These are phyloP conservation scores for Ganoderma sp. DNA, from an alignment of 1,284 basidiomycete genomes.

Conservation along the genomic window DNA sequence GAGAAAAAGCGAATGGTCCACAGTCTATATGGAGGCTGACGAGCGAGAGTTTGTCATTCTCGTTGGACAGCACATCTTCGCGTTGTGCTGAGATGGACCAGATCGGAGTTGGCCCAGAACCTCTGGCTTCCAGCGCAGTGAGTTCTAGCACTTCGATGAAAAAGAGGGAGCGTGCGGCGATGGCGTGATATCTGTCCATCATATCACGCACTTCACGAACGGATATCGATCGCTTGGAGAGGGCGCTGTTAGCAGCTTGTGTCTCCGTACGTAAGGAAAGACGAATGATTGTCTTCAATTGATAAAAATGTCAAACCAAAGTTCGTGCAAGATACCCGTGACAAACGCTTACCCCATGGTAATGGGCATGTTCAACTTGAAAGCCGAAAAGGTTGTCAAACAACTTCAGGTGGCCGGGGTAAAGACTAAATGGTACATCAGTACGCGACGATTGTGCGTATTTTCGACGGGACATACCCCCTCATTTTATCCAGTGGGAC, in stretches of 20 bases:
- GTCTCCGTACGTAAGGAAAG: slow-evolving; percentile 45
- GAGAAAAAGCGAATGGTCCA: background rate
- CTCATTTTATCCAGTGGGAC: slow-evolving; percentile 40
- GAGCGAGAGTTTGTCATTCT: background rate
- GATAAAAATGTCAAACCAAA: slow-evolving; percentile 2
- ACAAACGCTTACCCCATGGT: slow-evolving; percentile 47
- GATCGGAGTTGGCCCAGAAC: background rate
- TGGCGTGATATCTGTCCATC: slow-evolving; percentile 16
- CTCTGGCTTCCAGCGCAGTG: background rate
- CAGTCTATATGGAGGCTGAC: background rate
- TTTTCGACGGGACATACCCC: slow-evolving; percentile 35
- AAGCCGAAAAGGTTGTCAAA: slow-evolving; percentile 50
- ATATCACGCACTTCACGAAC: slow-evolving; percentile 19
- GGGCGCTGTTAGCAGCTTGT: slow-evolving; percentile 22
- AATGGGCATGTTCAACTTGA: slow-evolving; percentile 36
- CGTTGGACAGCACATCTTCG: background rate
- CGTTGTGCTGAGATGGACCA: slow-evolving; percentile 12
- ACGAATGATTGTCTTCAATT: slow-evolving; percentile 52
- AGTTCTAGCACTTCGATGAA: slow-evolving; percentile 23
- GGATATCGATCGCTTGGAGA: slow-evolving; percentile 13
- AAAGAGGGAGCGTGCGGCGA: slow-evolving; percentile 24
- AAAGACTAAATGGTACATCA: slow-evolving; percentile 40
- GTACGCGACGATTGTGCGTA: background rate
- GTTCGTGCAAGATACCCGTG: background rate
- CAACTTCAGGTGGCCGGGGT: slow-evolving; percentile 47